Base-by-base conservation (phyloP, 768 basidiomycete genomes). In the Hericium erinaceus region DNA sequence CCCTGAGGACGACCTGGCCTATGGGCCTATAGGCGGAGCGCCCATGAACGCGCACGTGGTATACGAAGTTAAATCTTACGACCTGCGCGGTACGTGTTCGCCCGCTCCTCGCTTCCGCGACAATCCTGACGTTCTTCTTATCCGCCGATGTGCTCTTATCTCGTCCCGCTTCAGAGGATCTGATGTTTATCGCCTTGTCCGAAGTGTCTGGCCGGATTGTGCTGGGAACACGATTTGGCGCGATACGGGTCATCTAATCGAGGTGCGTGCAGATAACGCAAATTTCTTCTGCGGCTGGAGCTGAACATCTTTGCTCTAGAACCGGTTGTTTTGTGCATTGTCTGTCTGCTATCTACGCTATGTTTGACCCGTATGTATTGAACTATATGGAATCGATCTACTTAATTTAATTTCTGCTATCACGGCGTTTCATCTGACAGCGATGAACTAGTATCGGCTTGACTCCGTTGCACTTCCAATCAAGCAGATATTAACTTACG, bases 151-250 rank as follows among this genome's bases (percentile, higher is more conserved):
- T 38, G n/a, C 15, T 13, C 12, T 52, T 22, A 39, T 15, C 7
- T 40, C 26, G 26, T 26, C 4, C 2, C 55, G 16, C 4, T 18
- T 9, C 6, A 71, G 69, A 71, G 55, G 69, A 71, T 48, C 60
- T 71, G 22, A 68, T 64, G 24, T 67, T 68, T 48, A 65, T 68
- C 54, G 67, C 68, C 0, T 66, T 71, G 55, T 67, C 69, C 1
- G 69, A 71, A 52, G 60, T 63, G 12, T 68, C 68, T 10, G 68
- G 69, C 5, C 56, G 52, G 22, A 64, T 71, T 41, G 63, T 61
- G 4, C 55, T 71, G 16, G 69, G 67, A 2, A 71, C 67, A 16
- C 58, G 69, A 48, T 57, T 61, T 7, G 68, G 68, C 2, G 59
- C 65, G 39, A 54, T 69, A 22, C 58, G 54, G 50, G 59, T 67